These are phyloP conservation scores for Musa troglodytarum DNA, from an alignment of 176 grass and related monocot species.

Conservation along the genomic window DNA sequence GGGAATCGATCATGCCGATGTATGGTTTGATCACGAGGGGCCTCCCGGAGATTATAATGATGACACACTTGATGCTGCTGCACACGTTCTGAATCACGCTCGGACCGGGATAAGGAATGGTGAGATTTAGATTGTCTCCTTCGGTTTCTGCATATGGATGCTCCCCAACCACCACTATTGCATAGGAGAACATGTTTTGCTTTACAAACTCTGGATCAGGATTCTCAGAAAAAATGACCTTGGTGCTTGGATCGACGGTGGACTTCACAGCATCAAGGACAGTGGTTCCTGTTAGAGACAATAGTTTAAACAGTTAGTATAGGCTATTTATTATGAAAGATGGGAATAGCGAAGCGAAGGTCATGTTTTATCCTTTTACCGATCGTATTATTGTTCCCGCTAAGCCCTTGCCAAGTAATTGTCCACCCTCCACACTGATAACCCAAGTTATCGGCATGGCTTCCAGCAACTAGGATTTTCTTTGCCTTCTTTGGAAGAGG, in stretches of 20 bases:
- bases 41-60: not conserved
- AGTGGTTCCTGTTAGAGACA: not conserved
- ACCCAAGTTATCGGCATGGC: slow-evolving; percentile 6
- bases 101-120: not conserved
- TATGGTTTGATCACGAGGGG: not conserved
- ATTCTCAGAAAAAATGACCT: not conserved
- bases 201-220: not conserved
- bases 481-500: slow-evolving; percentile 3
- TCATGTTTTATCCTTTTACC: not conserved
- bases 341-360: too few relatives aligned
- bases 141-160: not conserved
- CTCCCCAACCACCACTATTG: not conserved
- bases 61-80: not conserved
- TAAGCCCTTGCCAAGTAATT: not conserved
- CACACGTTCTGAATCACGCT: not conserved
- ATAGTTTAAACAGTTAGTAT: not conserved
- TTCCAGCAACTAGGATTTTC: slow-evolving; percentile 1
- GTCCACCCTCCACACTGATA: slow-evolving; percentile 3
- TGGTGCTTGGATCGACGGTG: not conserved
- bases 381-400: not conserved
- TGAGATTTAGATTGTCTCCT: not conserved
- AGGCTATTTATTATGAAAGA: too few relatives aligned
- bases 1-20: not conserved
- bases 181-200: not conserved
- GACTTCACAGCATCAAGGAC: not conserved